Base-by-base conservation (phyloP, 1,284 basidiomycete species). In the Ustilago sp. region DNA sequence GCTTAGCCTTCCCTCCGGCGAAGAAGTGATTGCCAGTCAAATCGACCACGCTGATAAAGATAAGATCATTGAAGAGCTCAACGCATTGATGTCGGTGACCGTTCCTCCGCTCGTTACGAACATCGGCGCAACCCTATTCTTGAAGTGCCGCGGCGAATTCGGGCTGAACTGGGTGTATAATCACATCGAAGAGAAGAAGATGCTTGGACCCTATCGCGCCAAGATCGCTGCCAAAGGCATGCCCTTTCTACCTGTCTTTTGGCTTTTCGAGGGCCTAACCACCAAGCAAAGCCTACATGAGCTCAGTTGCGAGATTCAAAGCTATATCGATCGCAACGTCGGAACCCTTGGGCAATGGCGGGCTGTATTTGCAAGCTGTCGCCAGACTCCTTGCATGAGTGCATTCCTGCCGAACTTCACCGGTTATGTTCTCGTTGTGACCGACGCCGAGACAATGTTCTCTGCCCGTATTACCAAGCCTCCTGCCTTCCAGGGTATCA, bases 181-280 rank as follows among this genome's bases (percentile, higher is more conserved):
- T 13, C 34, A 7, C 3, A 13, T 54, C 11, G 35, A 54, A 19
- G 28, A 5, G 17, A 54, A 54, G 34, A 13, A 11, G 13, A 36
- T 38, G 52, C 52, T 54, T 8, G 52, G 52, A 6, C 12, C 35
- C 8, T 54, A 62, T 6, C 1, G 17, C 6, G 43, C 60, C 11
- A 2, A 4, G 4, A 32, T 62, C 52, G 50, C 36, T 6, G 17
- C 35, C 3, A 56, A 63, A 19, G 61, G 61, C 9, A 15, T 63
- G 15, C 54, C 61, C 3, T 63, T 63, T 9, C 8, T 19, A 5
- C 61, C 61, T 11, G 13, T 36, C 45, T 63, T 63, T 28, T 63
- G 61, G 61, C 15, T 41, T 19, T 9, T 63, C 8, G 23, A 35
- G 19, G 61, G 38, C 15, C 28, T 63, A 17, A 45, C 28, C 15